Percentiles rank a stretch among this genome's conserved stretches.
phyloP scores from a whole-genome alignment of 768 basidiomycete genomes.

The Psilocybe sp. region DNA sequence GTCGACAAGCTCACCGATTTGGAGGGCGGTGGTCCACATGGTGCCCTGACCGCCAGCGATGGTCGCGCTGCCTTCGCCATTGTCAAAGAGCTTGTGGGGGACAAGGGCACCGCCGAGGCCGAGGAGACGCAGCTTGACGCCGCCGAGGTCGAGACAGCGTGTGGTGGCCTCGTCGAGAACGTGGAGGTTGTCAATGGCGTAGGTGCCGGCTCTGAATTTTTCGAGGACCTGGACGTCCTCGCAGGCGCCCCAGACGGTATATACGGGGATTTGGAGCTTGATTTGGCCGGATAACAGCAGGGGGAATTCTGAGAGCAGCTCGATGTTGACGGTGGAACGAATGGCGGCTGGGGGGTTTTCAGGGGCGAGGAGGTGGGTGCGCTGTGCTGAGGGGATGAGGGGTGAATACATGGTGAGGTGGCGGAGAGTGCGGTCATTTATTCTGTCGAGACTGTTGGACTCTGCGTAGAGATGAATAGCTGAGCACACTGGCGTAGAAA shows the following conservation, averaged over 20 bases:
- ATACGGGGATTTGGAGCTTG: constrained; percentile 90
- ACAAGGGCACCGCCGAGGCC: constrained; percentile 95
- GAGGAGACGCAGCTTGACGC: constrained; percentile 90
- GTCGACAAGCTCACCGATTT: constrained; percentile 97
- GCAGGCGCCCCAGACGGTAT: constrained; percentile 95
- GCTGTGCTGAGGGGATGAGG: constrained; percentile 80
- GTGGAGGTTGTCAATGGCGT: constrained; percentile 85
- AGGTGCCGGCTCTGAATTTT: constrained; percentile 83
- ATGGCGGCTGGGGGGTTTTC: constrained; percentile 67
- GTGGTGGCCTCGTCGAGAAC: constrained; percentile 96
- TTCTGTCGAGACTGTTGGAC: constrained; percentile 75
- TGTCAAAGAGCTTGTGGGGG: constrained; percentile 92
- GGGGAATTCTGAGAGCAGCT: constrained; percentile 91
- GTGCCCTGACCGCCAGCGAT: constrained; percentile 98
- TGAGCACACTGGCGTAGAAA: constrained; percentile 1
- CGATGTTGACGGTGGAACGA: constrained; percentile 71
- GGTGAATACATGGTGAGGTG: constrained; percentile 97
- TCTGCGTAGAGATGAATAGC: constrained; percentile 40
- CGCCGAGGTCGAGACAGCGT: constrained; percentile 86
- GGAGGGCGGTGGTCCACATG: constrained; percentile 97
- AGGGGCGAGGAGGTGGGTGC: constrained; percentile 71
- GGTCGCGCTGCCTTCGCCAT: constrained; percentile 91
- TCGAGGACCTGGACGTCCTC: constrained; percentile 94
- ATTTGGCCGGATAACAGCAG: constrained; percentile 86
- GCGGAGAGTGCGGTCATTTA: constrained; percentile 93